Evolutionary conservation across 1,284 basidiomycete species (phyloP), one percentile per base, ranked within the genome.

Genomic region (Fomitopsis schrenkii): DNA sequence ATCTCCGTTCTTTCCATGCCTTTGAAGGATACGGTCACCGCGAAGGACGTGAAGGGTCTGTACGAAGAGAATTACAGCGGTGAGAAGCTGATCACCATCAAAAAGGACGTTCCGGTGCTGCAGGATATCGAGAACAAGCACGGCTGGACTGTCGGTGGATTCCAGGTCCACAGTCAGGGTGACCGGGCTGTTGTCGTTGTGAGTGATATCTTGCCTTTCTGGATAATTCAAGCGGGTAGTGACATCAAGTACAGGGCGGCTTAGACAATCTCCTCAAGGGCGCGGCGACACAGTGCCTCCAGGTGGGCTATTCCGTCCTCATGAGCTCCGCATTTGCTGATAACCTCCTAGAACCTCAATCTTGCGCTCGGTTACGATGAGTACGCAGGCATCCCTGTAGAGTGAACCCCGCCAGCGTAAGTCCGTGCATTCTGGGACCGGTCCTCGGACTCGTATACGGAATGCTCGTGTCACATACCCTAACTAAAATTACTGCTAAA

Each of bases 201-300:
- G 71, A 70, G 88, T 85, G 9, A 3, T 60, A 46, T 52, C 55
- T 42, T 58, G 40, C 10, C 28, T 8, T 33, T 52, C 55, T 63
- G 56, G 57, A 10, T 63, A 42, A 14, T 50, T 33, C 10, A 48
- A 2, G 26, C 53, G 38, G 22, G 58, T 55, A 64, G 30, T 62
- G 59, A 55, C 36, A 8, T 17, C 56, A 50, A 57, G 17, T 10
- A 12, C 67, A 93, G 90, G 95, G 94, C 59, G 94, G 94, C 0
- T 76, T 99, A 66, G 97, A 99, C 74, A 99, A 99, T 77, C 77
- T 99, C 62, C 81, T 99, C 64, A 99, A 99, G 76, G 97, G 97
- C 10, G 97, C 97, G 54, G 97, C 97, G 7, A 99, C 97, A 19
- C 97, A 99, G 77, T 98, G 96, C 75, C 72, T 99, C 62, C 95